Evolutionary conservation across 2,329 filamentous ascomycete species (phyloP).

Genomic region (Plectosphaerella sp.): DNA sequence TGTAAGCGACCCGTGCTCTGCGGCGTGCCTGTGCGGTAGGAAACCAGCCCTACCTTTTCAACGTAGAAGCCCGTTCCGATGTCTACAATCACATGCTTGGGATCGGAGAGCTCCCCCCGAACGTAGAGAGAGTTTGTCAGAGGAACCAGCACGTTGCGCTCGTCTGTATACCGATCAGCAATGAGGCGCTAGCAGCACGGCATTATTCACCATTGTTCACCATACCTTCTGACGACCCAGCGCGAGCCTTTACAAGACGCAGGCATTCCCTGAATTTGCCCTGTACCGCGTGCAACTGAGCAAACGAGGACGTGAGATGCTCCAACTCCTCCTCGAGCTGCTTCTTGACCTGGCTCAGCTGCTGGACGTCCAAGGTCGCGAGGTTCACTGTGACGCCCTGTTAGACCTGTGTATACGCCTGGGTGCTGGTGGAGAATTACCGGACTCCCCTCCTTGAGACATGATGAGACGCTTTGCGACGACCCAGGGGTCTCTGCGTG

Average conservation of each 20-base stretch:
- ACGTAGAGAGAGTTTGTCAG: conserved; percentile 95
- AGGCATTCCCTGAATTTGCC: conserved; percentile 90
- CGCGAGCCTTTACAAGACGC: conserved; percentile 58
- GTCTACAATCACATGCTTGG: conserved; percentile 80
- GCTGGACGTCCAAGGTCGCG: conserved; percentile 72
- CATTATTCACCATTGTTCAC: not conserved
- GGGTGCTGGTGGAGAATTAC: not conserved
- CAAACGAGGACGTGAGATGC: conserved; percentile 85
- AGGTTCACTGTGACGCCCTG: conserved; percentile 48
- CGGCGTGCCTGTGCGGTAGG: not conserved
- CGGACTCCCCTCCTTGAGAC: conserved; percentile 7
- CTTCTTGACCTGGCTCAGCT: conserved; percentile 89
- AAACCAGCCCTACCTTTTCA: conserved; percentile 65
- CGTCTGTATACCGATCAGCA: conserved; percentile 5
- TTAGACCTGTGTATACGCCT: not conserved
- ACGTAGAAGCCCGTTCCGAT: conserved; percentile 92
- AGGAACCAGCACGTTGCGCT: conserved; percentile 73
- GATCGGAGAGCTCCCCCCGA: conserved; percentile 70
- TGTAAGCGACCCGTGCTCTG: not conserved
- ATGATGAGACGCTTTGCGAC: not conserved
- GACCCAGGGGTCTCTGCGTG: no score
- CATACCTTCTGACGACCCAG: conserved; percentile 24
- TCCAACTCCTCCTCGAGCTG: conserved; percentile 95
- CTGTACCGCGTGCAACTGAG: conserved; percentile 85
- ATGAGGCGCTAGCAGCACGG: no score